Percentiles rank a stretch among this genome's conserved stretches.
Evolutionary conservation across 2,329 filamentous ascomycete species (phyloP).

Genomic region (Diplodia intermedia): DNA sequence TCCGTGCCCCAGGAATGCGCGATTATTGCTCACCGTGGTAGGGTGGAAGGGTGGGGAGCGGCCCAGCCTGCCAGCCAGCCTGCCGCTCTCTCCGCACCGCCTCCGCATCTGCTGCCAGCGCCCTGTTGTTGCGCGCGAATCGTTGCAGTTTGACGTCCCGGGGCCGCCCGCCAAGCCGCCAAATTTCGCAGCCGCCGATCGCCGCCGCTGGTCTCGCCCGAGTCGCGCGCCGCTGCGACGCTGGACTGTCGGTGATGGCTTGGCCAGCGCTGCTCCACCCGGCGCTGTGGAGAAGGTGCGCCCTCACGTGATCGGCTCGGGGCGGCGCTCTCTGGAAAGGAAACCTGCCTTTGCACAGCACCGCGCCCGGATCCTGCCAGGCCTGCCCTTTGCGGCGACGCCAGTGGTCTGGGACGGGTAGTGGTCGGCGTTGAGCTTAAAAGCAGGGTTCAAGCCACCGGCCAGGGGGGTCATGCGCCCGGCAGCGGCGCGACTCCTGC

Average conservation of each 20-base stretch:
- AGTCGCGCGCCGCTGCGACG: background rate
- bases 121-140: background rate
- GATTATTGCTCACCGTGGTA: constrained; percentile 20
- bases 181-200: background rate
- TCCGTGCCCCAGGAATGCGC: constrained; percentile 28
- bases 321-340: background rate
- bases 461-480: constrained; percentile 12
- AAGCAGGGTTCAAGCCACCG: constrained; percentile 1
- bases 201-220: background rate
- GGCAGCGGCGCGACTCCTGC: background rate
- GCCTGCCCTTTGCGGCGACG: background rate
- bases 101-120: constrained; percentile 9
- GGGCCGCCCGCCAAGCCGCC: constrained; percentile 1
- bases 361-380: background rate
- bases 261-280: constrained; percentile 17
- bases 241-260: background rate
- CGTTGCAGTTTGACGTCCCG: constrained; percentile 9
- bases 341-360: background rate
- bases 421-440: background rate
- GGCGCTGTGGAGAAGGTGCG: background rate
- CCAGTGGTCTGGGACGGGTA: background rate
- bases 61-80: background rate
- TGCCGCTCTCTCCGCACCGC: constrained; percentile 18
- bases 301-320: background rate
- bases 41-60: constrained; percentile 24